A percentile compares a stretch with the other conserved stretches of the same genome.
Conservation (phyloP, 768 basidiomycete species). For the Lactarius pseudohatsudake region DNA sequence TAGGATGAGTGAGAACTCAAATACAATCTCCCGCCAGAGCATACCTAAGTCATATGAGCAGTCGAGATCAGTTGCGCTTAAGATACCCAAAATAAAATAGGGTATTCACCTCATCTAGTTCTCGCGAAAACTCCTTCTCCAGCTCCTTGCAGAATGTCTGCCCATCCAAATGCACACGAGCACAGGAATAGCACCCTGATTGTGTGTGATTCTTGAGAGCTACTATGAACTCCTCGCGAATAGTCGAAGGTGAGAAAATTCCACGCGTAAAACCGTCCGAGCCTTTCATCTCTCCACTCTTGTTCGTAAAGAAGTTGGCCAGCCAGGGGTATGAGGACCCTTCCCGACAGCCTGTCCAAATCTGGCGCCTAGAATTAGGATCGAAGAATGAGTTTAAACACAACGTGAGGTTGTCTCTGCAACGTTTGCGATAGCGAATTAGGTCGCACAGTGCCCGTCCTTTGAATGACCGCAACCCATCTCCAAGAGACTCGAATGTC, state of each 20-base stretch:
- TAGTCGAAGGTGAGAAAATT: not conserved
- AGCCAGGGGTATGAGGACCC: not conserved
- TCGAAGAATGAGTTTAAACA: slow-evolving; percentile 5
- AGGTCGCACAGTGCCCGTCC: not conserved
- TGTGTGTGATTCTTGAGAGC: slow-evolving; percentile 7
- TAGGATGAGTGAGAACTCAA: not conserved
- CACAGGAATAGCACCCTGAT: not conserved
- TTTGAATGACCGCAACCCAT: not conserved
- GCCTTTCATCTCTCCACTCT: not conserved
- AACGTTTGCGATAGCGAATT: not conserved
- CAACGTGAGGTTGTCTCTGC: not conserved
- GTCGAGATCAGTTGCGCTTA: too few relatives aligned
- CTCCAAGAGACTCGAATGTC: not conserved
- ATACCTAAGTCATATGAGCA: too few relatives aligned
- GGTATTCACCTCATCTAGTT: slow-evolving; percentile 1
- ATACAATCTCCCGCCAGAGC: not conserved
- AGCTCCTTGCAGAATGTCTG: slow-evolving; percentile 3
- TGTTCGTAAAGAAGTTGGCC: not conserved
- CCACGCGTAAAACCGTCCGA: not conserved
- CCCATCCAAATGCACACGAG: not conserved
- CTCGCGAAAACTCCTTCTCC: slow-evolving; percentile 5
- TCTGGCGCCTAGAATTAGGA: not conserved
- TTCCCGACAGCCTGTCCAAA: not conserved
- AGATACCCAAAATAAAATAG: not conserved
- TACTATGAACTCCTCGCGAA: not conserved